A percentile compares a stretch with the other conserved stretches of the same genome.
Evolutionary conservation across 1,284 basidiomycete genomes (phyloP).

Genomic region (Lentinula novae-zelandiae): DNA sequence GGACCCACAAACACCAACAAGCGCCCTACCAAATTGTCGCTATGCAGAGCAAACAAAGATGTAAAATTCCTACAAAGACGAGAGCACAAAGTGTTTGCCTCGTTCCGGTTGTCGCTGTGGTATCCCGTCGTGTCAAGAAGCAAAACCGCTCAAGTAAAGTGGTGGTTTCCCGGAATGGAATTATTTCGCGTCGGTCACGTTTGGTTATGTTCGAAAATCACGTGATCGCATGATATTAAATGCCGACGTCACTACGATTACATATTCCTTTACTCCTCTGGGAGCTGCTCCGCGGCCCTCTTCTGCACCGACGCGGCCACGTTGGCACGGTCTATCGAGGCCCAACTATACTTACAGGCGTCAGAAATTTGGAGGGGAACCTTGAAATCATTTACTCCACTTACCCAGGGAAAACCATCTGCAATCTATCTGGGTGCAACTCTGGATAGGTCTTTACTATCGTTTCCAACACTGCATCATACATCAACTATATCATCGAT

Average conservation of each 20-base stretch:
- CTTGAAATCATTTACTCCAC: conserved; percentile 16
- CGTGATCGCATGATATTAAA: conserved; percentile 23
- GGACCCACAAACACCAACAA: conserved; percentile 21
- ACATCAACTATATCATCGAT: conserved; percentile 50
- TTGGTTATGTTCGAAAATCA: conserved; percentile 14
- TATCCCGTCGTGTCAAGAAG: neutral
- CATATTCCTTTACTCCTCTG: neutral
- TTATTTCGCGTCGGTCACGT: conserved; percentile 2
- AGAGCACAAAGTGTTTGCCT: neutral
- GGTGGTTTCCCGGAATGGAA: neutral
- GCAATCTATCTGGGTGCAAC: conserved; percentile 60
- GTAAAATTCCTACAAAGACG: neutral
- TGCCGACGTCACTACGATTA: neutral
- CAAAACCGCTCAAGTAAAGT: neutral
- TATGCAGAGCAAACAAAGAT: neutral
- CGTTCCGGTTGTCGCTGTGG: neutral
- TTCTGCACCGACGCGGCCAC: conserved; percentile 29
- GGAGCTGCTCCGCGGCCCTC: conserved; percentile 13
- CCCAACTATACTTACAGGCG: conserved; percentile 31
- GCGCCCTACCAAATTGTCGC: conserved; percentile 24
- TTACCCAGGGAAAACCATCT: conserved; percentile 50
- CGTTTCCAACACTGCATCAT: conserved; percentile 53
- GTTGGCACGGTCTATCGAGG: conserved; percentile 32
- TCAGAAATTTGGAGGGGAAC: neutral
- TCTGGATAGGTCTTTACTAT: conserved; percentile 63